phyloP scores from a whole-genome alignment of 2,329 filamentous ascomycete species.

The Fusarium sp. region DNA sequence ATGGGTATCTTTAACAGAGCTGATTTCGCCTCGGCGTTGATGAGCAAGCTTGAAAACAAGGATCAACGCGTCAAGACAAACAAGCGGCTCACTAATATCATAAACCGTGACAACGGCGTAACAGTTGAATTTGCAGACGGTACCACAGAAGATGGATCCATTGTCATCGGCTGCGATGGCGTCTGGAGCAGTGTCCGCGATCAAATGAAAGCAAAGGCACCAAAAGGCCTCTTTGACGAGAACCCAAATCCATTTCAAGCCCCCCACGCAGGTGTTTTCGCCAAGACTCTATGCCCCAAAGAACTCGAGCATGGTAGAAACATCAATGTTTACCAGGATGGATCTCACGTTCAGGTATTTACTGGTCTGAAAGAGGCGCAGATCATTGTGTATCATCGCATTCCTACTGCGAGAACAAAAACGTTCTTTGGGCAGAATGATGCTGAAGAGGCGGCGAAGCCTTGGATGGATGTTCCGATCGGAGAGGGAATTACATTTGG shows the following conservation, averaged over 20 bases:
- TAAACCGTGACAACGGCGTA: not conserved
- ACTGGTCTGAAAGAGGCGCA: conserved; percentile 12
- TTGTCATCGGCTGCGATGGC: conserved; percentile 2
- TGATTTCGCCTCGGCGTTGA: conserved; percentile 12
- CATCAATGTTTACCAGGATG: conserved; percentile 19
- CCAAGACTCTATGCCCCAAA: not conserved
- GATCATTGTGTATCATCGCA: conserved; percentile 15
- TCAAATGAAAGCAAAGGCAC: conserved; percentile 10
- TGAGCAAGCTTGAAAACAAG: conserved; percentile 4
- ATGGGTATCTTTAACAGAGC: conserved; percentile 24
- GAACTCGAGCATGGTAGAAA: not conserved
- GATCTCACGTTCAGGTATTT: conserved; percentile 23
- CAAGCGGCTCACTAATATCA: conserved; percentile 20
- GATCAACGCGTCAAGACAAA: conserved; percentile 9
- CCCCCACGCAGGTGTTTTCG: conserved; percentile 7
- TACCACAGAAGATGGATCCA: conserved; percentile 6
- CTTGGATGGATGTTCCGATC: conserved; percentile 16
- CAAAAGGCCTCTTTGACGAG: conserved; percentile 23
- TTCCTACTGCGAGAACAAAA: conserved; percentile 6
- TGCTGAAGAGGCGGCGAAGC: conserved; percentile 10
- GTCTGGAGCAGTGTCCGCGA: conserved; percentile 27
- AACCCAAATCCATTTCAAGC: conserved; percentile 18
- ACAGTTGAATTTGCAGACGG: conserved; percentile 21
- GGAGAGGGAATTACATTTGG: conserved; percentile 14
- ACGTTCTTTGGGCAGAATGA: conserved; percentile 25